Evolutionary conservation across 2,329 filamentous ascomycete genomes (phyloP), one percentile per base, ranked within the genome.

Genomic region (Periconia macrospinosa): DNA sequence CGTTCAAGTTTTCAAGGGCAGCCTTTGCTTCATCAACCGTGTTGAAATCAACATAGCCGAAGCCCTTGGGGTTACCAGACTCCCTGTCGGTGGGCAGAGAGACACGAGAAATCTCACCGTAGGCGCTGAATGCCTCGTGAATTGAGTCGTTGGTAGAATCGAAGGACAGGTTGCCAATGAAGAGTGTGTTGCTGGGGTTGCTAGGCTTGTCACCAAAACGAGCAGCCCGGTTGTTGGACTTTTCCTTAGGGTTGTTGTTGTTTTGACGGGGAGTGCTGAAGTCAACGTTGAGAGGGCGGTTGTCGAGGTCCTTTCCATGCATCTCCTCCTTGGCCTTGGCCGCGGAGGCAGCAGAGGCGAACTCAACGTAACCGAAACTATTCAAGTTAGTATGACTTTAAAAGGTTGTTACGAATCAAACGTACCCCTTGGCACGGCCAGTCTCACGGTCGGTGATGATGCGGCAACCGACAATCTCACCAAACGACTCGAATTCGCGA

Each of bases 281-380:
- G 80, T 94, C 90, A 48, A 94, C 81, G 79, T 91, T 91, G 71
- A 94, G 79, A 59, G 80, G 74, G 67, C 91, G 90, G 57, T 86
- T 86, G 65, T 92, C 89, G 47, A 95, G 78, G 68, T 91, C 86
- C 59, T 83, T 75, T 61, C 86, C 88, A 68, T 91, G 84, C 86
- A 90, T 92, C 68, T 83, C 86, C 66, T 87, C 85, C 62, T 88
- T 83, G 52, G 91, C 91, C 72, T 86, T 87, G 66, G 83, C 83
- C 52, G 89, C 89, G 71, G 85, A 82, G 55, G 84, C 86, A 56
- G 82, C 76, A 62, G 81, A 84, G 71, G 81, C 80, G 76, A 92
- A 96, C 80, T 96, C 92, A 67, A 96, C 90, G 73, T 96, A 97
- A 57, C 92, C 92, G 75, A 95, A 96, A 62, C 84, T 83, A 20